Evolutionary conservation across 257 asterid genomes (phyloP), one percentile per base, ranked within the genome.

Genomic region (Forsythia viridissima): DNA sequence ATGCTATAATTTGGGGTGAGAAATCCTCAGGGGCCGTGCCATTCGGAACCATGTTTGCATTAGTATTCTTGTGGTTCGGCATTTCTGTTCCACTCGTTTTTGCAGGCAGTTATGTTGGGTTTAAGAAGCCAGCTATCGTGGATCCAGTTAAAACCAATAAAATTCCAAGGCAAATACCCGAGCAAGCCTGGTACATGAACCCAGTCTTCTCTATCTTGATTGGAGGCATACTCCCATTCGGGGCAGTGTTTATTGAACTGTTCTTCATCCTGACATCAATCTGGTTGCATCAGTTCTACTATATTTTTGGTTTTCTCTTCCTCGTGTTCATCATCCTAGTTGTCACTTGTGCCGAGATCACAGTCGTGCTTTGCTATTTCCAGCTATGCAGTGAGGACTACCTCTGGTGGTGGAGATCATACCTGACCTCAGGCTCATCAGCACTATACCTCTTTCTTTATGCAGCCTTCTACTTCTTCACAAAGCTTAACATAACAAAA

Each of bases 381-480:
- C 98, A 93, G 80, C 92, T 93, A 69, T 93, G 98, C 86, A 92
- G 98, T 39, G 98, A 93, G 91, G 98, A 93, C 81, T 93, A 92
- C 74, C 86, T 86, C 11, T 93, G 98, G 98, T 93, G 97, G 98
- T 93, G 98, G 98, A 89, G 98, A 67, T 89, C 98, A 8, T 93
- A 91, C 77, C 88, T 91, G 69, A 93, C 97, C 11, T 86, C 97
- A 8, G 97, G 97, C 4, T 93, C 97, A 8, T 93, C 97, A 0
- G 96, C 97, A 6, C 75, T 91, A 76, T 91, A 93, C 83, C 93
- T 91, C 51, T 91, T 93, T 89, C 89, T 92, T 10, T 90, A 91
- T 74, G 93, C 97, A 42, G 94, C 90, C 38, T 90, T 93, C 84
- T 93, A 92, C 86, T 93, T 93, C 89, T 93, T 89, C 91, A 93